A percentile compares a stretch with the other conserved stretches of the same genome.
Evolutionary conservation across 176 grass and related monocot species (phyloP).

Genomic region (Stipa capillata): DNA sequence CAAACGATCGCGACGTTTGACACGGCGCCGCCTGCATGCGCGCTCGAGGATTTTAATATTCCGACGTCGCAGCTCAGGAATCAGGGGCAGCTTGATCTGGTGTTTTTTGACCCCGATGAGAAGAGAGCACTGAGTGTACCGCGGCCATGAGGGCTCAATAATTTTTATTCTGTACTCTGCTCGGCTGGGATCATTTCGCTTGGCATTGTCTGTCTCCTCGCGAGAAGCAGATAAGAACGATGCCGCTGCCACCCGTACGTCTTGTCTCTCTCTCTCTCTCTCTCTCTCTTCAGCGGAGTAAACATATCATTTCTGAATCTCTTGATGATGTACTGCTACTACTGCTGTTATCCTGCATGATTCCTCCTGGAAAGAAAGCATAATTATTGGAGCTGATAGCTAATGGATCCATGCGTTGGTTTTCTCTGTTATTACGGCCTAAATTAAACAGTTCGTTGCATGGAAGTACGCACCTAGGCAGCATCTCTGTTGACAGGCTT

Average conservation of each 20-base stretch:
- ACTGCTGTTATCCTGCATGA: not conserved
- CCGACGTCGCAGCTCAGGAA: not conserved
- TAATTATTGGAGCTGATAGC: not conserved
- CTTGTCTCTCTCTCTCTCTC: no score
- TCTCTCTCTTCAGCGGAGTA: not conserved
- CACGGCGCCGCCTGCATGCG: not conserved
- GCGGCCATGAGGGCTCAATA: conserved; percentile 12
- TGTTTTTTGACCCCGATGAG: not conserved
- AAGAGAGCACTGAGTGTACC: not conserved
- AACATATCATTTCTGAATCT: not conserved
- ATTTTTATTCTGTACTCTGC: not conserved
- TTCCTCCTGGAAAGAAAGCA: not conserved
- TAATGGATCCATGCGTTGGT: not conserved
- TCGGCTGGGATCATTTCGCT: not conserved
- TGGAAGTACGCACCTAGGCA: conserved; percentile 7
- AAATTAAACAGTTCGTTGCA: conserved; percentile 14
- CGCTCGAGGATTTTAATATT: not conserved
- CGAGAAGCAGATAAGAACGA: conserved; percentile 21
- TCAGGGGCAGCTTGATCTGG: not conserved
- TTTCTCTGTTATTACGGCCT: conserved; percentile 10
- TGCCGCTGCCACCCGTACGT: conserved; percentile 16
- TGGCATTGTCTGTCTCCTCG: conserved; percentile 5
- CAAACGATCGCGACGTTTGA: not conserved
- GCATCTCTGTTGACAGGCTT: conserved; percentile 4
- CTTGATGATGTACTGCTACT: not conserved